These are phyloP conservation scores for Rhizophagus prolifer DNA, from an alignment of 192 early-diverging fungal genomes.

Conservation along the genomic window DNA sequence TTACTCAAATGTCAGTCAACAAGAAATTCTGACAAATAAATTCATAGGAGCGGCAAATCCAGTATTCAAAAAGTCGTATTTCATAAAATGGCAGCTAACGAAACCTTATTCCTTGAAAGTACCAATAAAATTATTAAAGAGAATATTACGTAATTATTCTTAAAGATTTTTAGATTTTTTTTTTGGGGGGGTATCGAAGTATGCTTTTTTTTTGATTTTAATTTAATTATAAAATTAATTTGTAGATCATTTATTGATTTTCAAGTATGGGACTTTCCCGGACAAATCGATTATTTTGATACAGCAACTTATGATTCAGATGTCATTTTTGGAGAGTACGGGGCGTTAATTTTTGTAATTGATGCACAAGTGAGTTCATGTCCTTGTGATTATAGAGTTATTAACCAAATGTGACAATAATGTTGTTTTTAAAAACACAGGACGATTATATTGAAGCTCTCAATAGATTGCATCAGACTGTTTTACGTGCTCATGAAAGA, in stretches of 20 bases:
- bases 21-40: background rate
- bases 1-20: background rate
- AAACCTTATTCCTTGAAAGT: slow-evolving; percentile 81
- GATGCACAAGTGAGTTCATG: slow-evolving; percentile 79
- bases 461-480: slow-evolving; percentile 66
- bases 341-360: slow-evolving; percentile 88
- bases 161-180: background rate
- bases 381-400: background rate
- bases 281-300: slow-evolving; percentile 81
- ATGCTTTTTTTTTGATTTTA: background rate
- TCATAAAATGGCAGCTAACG: slow-evolving; percentile 84
- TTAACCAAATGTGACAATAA: background rate
- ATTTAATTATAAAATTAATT: too few species aligned
- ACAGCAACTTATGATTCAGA: slow-evolving; percentile 56
- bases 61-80: slow-evolving; percentile 85
- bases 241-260: slow-evolving; percentile 78
- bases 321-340: slow-evolving; percentile 66
- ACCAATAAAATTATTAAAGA: slow-evolving; percentile 73
- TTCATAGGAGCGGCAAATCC: slow-evolving; percentile 75
- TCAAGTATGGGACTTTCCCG: slow-evolving; percentile 91
- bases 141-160: slow-evolving; percentile 56
- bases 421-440: slow-evolving; percentile 33
- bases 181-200: background rate
- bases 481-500: slow-evolving; percentile 71
- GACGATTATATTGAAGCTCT: slow-evolving; percentile 85